Evolutionary conservation across 352 stramenopile species (phyloP).

Genomic region (Pythium periplocum): DNA sequence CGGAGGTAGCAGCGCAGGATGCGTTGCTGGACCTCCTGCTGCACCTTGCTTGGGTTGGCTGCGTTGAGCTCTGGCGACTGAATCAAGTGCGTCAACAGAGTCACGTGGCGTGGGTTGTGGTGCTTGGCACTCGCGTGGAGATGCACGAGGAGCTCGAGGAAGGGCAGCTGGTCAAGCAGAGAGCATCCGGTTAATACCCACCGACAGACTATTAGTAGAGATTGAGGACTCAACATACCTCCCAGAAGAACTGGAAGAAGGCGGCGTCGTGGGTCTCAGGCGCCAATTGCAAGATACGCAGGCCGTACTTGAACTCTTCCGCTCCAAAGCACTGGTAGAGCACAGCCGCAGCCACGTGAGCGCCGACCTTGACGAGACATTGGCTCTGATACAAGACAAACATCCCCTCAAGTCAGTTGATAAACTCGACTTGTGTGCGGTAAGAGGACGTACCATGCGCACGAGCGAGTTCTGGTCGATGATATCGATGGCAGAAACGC

Average conservation of each 20-base stretch:
- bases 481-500: slow-evolving; percentile 62
- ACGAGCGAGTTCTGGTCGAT: slow-evolving; percentile 84
- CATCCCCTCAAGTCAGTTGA: not conserved
- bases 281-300: slow-evolving; percentile 70
- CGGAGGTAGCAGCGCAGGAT: slow-evolving; percentile 82
- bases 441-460: slow-evolving; percentile 41
- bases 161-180: slow-evolving; percentile 39
- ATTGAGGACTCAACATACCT: slow-evolving; percentile 30
- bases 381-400: slow-evolving; percentile 40
- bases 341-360: slow-evolving; percentile 74
- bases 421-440: not conserved
- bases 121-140: slow-evolving; percentile 69
- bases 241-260: slow-evolving; percentile 87
- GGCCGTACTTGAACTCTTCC: slow-evolving; percentile 77
- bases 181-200: too few relatives aligned
- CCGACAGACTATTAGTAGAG: too few relatives aligned
- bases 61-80: slow-evolving; percentile 80
- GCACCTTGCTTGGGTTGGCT: slow-evolving; percentile 55
- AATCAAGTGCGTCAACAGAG: slow-evolving; percentile 74
- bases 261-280: slow-evolving; percentile 62
- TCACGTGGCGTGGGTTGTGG: slow-evolving; percentile 64
- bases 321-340: slow-evolving; percentile 79
- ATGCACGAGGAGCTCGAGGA: slow-evolving; percentile 78
- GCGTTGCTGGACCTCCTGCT: slow-evolving; percentile 69
- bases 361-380: slow-evolving; percentile 78